Evolutionary conservation across 1,284 basidiomycete genomes (phyloP).

Genomic region (Cerrena zonata): DNA sequence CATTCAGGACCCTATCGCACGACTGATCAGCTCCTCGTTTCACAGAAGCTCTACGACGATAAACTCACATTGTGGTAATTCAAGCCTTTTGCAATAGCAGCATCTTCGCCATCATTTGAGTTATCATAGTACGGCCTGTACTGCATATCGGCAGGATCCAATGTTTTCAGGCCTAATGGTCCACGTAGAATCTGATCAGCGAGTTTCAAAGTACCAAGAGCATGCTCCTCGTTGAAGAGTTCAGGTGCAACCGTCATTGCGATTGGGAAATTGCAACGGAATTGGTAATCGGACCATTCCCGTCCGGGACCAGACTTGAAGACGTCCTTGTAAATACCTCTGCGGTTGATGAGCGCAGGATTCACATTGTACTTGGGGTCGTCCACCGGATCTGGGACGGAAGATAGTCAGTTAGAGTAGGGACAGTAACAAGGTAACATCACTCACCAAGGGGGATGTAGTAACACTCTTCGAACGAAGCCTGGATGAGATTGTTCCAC

Average conservation of each 20-base stretch:
- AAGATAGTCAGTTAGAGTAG: neutral
- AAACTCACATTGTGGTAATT: constrained; percentile 78
- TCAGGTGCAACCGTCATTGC: constrained; percentile 98
- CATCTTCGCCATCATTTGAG: constrained; percentile 80
- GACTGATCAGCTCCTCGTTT: no score
- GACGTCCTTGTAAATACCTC: constrained; percentile 98
- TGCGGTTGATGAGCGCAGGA: constrained; percentile 72
- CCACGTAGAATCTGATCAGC: constrained; percentile 73
- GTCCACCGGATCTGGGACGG: constrained; percentile 51
- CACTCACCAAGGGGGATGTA: constrained; percentile 76
- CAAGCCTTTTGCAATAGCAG: constrained; percentile 80
- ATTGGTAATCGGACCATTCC: constrained; percentile 96
- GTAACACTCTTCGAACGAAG: constrained; percentile 85
- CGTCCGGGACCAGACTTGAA: constrained; percentile 81
- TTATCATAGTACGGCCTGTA: constrained; percentile 91
- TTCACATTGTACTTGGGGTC: constrained; percentile 74
- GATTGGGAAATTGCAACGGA: constrained; percentile 88
- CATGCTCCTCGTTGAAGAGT: constrained; percentile 79
- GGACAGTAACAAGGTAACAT: neutral
- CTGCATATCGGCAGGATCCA: constrained; percentile 80
- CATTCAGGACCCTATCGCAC: constrained; percentile 86
- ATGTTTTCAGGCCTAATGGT: constrained; percentile 90
- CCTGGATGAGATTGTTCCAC: constrained; percentile 83
- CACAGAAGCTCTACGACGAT: no score
- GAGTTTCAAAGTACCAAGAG: constrained; percentile 70